Evolutionary conservation across 352 stramenopile genomes (phyloP), one percentile per base, ranked within the genome.

Genomic region (Saprolegnia diclina): DNA sequence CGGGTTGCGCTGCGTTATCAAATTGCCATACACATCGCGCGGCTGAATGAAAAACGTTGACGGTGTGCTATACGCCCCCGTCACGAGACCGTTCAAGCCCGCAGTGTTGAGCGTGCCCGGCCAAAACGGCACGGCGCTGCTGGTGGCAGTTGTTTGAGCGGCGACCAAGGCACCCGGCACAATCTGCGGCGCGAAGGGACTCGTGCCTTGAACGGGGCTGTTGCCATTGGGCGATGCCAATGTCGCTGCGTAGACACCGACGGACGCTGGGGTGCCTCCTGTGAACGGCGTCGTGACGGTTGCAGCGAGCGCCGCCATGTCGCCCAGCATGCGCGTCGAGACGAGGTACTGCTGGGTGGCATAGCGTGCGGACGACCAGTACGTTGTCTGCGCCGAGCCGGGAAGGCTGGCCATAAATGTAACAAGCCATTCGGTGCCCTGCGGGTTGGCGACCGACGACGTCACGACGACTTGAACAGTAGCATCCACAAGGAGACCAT

Each of bases 1-100:
- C 1, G 94, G 92, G 0, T 74, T 75, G 0, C 79, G 80, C 5
- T 74, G 72, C 4, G 75, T 62, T 5, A 98, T 79, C 38, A 92
- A 70, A 74, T 99, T 99, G 29, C 79, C 86, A 67, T 97, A 91
- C 0, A 81, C 65, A 68, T 99, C 95, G 5, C 91, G 80, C 19
- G 90, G 86, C 74, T 98, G 91, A 69, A 99, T 97, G 22, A 91
- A 76, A 66, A 98, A 98, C 26, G 73, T 89, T 19, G 82, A 87
- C 0, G 63, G 61, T 4, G 85, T 92, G 65, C 86, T 81, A 55
- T 85, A 91, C 24, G 73, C 87, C 14, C 83, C 86, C 7, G 69
- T 80, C 64, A 87, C 81, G 0, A 94, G 77, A 4, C 84, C 86
- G 44, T 82, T 68, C 10, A 80, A 75, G 0, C 84, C 84, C 1